Base-by-base conservation (phyloP, 1,284 basidiomycete species). In the Malassezia dermatis region DNA sequence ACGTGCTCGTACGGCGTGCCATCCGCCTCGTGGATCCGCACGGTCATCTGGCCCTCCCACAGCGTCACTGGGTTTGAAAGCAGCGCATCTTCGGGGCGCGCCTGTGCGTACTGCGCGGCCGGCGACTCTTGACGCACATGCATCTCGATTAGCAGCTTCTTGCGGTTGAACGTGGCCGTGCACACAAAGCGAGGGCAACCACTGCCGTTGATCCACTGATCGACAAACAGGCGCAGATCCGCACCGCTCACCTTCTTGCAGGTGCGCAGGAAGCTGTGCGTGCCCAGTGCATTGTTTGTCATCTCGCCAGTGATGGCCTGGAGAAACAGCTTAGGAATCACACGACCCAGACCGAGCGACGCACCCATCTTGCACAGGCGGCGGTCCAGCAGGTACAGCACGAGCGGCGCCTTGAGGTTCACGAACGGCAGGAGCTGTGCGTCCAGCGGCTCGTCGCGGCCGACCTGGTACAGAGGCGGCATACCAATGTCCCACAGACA, bases 1-100 rank as follows among this genome's bases (percentile, higher is more conserved):
- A 98, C 88, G 72, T 99, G 94, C 75, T 99, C 94, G 71, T 98
- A 98, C 0, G 94, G 93, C 35, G 94, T 96, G 1, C 94, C 94
- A 72, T 98, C 94, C 0, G 91, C 91, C 79, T 99, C 94, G 74
- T 98, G 91, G 54, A 98, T 96, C 17, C 94, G 88, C 49, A 98
- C 87, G 15, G 94, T 96, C 86, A 98, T 89, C 78, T 90, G 89
- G 13, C 91, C 93, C 43, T 74, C 70, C 51, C 72, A 74, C 4
- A 70, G 46, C 10, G 64, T 50, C 21, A 71, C 62, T 81, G 89
- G 70, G 49, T 71, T 69, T 11, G 67, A 71, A 12, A 60, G 60
- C 3, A 69, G 56, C 12, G 69, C 66, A 32, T 71, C 66, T n/a
- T 63, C 63, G 0, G 71, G 71, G 15, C 62, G 59, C 4, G 64